These are phyloP conservation scores for Gleditsia sinensis DNA, from an alignment of 306 rosid species.

Conservation along the genomic window DNA sequence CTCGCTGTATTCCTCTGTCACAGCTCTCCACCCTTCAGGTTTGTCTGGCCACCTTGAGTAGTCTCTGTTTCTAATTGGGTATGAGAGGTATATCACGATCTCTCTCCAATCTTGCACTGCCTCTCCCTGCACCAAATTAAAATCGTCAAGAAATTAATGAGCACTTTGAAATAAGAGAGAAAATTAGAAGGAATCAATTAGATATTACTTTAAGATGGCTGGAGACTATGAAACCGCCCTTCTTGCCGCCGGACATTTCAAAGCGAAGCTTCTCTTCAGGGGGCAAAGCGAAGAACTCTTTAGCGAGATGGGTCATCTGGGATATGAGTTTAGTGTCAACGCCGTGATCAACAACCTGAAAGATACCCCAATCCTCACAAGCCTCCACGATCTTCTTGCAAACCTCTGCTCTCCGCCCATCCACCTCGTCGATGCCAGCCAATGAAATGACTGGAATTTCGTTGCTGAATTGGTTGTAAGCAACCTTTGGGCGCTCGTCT, in stretches of 20 bases:
- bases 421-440: constrained; percentile 55
- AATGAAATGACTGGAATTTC: constrained; percentile 71
- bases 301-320: constrained; percentile 59
- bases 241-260: constrained; percentile 83
- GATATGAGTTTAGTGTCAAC: constrained; percentile 54
- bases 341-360: constrained; percentile 77
- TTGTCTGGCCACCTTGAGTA: constrained; percentile 81
- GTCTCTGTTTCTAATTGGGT: constrained; percentile 58
- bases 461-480: constrained; percentile 68
- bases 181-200: too few relatives aligned
- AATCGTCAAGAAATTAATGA: too few relatives aligned
- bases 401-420: constrained; percentile 49
- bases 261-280: constrained; percentile 75
- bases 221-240: constrained; percentile 83
- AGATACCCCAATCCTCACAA: constrained; percentile 81
- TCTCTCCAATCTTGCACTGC: constrained; percentile 80
- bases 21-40: constrained; percentile 67
- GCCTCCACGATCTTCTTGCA: constrained; percentile 67
- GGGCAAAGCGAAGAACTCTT: constrained; percentile 61
- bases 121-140: constrained; percentile 55
- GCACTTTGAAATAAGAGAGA: too few relatives aligned
- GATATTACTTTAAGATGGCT: constrained; percentile 84
- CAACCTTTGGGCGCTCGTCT: constrained; percentile 78
- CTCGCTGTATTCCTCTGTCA: constrained; percentile 69
- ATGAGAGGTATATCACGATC: constrained; percentile 68